Percentiles rank a stretch among this genome's conserved stretches.
Conservation (phyloP, 805 yeast species). For the Wickerhamiella parazyma region DNA sequence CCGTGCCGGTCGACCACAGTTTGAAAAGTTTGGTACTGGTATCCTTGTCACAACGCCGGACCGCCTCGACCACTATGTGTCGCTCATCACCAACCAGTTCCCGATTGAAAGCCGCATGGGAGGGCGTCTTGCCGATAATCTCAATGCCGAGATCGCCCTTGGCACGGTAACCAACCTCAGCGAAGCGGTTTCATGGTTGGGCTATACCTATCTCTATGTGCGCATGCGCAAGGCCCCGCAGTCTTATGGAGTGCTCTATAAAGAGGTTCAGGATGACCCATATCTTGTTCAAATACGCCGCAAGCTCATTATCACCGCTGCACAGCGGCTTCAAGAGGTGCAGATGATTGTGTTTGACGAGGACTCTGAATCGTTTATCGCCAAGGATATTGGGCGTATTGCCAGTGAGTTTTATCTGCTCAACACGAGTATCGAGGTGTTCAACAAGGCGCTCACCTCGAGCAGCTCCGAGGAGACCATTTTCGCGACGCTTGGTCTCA, state of each 20-base stretch:
- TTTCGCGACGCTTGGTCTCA: constrained; percentile 74
- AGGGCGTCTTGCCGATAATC: constrained; percentile 70
- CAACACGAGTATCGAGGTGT: constrained; percentile 75
- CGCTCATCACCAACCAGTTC: constrained; percentile 81
- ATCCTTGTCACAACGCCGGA: constrained; percentile 74
- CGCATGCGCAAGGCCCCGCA: constrained; percentile 92
- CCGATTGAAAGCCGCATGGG: constrained; percentile 83
- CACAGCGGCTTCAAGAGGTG: constrained; percentile 63
- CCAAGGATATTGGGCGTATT: constrained; percentile 86
- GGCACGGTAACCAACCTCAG: constrained; percentile 92
- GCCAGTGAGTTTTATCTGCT: constrained; percentile 88
- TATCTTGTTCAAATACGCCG: constrained; percentile 58
- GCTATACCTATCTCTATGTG: constrained; percentile 87
- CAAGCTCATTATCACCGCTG: constrained; percentile 65
- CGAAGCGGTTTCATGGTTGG: constrained; percentile 96
- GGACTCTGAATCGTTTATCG: constrained; percentile 55
- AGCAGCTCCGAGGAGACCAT: constrained; percentile 86
- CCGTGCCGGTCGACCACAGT: constrained; percentile 98
- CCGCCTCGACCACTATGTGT: constrained; percentile 72
- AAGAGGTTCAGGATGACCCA: constrained; percentile 72
- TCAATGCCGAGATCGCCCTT: constrained; percentile 90
- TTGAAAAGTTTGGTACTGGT: constrained; percentile 85
- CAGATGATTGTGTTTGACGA: constrained; percentile 95
- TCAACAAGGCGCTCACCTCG: constrained; percentile 74
- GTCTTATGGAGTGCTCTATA: constrained; percentile 83